Percentiles rank a stretch among this genome's conserved stretches.
These are phyloP conservation scores for Eucalyptus curtisii DNA, from an alignment of 345 rosid genomes.

Conservation along the genomic window DNA sequence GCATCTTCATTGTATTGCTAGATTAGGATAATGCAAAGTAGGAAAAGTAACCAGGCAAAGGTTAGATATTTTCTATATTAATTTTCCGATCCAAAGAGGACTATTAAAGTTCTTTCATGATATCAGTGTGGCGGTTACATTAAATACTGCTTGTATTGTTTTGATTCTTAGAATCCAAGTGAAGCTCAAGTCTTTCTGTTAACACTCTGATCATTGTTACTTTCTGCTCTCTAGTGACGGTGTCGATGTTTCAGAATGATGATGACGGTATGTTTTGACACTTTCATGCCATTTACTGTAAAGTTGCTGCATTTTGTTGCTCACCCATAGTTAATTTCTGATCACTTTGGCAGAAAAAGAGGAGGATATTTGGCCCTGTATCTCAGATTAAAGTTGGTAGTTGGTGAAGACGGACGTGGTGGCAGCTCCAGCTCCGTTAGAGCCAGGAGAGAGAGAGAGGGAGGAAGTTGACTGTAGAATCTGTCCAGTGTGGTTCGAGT, in stretches of 20 bases:
- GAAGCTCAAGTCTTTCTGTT: background rate
- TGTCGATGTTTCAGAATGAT: background rate
- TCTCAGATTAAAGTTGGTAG: constrained; percentile 53
- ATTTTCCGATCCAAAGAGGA: background rate
- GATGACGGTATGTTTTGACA: background rate
- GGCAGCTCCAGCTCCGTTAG: constrained; percentile 7
- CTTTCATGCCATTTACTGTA: background rate
- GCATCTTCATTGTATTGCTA: background rate
- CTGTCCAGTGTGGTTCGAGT: background rate
- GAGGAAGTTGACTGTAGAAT: background rate
- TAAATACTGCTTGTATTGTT: background rate
- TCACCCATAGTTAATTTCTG: background rate
- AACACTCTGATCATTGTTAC: background rate
- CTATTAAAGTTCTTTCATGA: background rate
- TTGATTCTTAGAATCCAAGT: background rate
- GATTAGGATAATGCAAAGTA: background rate
- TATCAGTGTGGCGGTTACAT: background rate
- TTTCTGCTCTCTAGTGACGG: background rate
- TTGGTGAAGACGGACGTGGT: constrained; percentile 46
- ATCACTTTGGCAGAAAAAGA: constrained; percentile 25
- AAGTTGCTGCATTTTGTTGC: background rate
- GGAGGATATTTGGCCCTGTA: constrained; percentile 53
- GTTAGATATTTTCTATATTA: background rate
- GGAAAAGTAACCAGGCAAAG: background rate
- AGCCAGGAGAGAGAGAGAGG: background rate